Evolutionary conservation across 768 basidiomycete species (phyloP).

Genomic region (Gymnopilus junonius): DNA sequence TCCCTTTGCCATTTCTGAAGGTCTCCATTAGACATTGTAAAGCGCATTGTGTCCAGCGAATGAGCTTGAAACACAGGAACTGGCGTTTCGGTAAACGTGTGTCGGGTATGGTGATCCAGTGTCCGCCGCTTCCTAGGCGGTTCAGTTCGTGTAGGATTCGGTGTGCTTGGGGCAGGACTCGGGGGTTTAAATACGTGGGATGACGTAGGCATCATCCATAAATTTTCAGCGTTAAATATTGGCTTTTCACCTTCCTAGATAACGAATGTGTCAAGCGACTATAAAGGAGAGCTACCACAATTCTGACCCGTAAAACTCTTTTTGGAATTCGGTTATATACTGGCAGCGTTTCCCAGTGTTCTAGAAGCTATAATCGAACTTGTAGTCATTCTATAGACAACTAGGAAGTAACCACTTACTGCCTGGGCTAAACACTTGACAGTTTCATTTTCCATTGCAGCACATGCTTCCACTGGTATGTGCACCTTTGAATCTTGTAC

Average conservation of each 20-base stretch:
- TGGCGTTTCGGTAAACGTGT: background rate
- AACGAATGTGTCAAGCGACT: background rate
- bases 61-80: background rate
- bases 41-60: background rate
- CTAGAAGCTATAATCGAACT: slow-evolving; percentile 59
- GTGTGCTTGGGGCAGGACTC: background rate
- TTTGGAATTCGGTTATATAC: slow-evolving; percentile 89
- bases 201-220: background rate
- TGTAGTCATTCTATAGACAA: slow-evolving; percentile 2
- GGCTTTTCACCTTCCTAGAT: background rate
- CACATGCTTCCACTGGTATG: slow-evolving; percentile 59
- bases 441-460: slow-evolving; percentile 57
- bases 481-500: slow-evolving; percentile 80
- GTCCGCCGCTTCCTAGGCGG: background rate
- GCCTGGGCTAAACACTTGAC: slow-evolving; percentile 64
- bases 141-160: background rate
- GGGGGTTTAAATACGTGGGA: background rate
- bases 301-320: slow-evolving; percentile 42
- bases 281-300: background rate
- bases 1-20: slow-evolving; percentile 2
- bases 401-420: slow-evolving; percentile 41
- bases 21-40: background rate
- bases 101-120: background rate
- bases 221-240: no score
- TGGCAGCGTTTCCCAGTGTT: slow-evolving; percentile 79